phyloP scores from a whole-genome alignment of 1,139 yeast genomes.

The Suhomyces taliae region DNA sequence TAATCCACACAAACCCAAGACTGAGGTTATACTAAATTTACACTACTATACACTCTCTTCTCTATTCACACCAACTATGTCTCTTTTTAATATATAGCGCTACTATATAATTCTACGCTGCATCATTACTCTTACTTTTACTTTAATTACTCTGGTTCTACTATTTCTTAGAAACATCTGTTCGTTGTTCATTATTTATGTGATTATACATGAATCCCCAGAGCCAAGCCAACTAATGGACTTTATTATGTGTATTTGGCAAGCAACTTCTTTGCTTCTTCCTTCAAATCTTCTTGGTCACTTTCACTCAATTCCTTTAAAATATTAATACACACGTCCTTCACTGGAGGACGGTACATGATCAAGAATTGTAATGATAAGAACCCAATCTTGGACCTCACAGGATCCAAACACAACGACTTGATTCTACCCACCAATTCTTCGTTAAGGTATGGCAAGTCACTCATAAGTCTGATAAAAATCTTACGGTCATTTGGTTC shows the following conservation, averaged over 20 bases:
- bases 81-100: too few species aligned
- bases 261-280: conserved; percentile 54
- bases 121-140: too few species aligned
- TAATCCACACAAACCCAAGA: too few species aligned
- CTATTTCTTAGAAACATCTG: too few species aligned
- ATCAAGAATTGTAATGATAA: conserved; percentile 77
- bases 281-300: conserved; percentile 54
- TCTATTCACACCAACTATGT: too few species aligned
- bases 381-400: conserved; percentile 75
- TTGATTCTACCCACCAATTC: conserved; percentile 63
- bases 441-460: conserved; percentile 72
- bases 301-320: conserved; percentile 55
- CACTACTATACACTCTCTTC: too few species aligned
- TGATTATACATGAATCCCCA: background rate
- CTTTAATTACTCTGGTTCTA: too few species aligned
- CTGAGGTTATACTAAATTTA: too few species aligned
- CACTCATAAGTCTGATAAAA: conserved; percentile 80
- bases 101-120: too few species aligned
- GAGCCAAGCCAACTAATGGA: background rate
- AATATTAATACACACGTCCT: conserved; percentile 62
- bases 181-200: too few species aligned
- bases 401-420: conserved; percentile 84
- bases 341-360: conserved; percentile 88
- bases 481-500: conserved; percentile 78
- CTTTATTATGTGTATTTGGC: conserved; percentile 36